phyloP scores from a whole-genome alignment of 257 asterid species.

The Solanum clarkiae region DNA sequence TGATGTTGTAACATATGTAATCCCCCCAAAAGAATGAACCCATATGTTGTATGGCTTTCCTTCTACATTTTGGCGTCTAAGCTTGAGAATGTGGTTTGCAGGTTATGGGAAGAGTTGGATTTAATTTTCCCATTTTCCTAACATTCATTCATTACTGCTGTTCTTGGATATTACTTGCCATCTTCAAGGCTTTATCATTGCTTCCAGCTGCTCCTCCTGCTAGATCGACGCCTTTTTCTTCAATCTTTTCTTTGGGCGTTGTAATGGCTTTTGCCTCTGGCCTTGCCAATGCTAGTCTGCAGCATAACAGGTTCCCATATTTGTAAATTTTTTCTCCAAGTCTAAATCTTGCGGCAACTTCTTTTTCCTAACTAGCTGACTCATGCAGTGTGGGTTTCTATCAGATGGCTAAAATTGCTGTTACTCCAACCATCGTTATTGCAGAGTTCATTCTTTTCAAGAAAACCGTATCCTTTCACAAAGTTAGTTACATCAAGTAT shows the following conservation, averaged over 20 bases:
- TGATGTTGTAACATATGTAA: not conserved
- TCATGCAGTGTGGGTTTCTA: slow-evolving; percentile 80
- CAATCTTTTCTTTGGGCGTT: slow-evolving; percentile 65
- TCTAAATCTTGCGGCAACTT: not conserved
- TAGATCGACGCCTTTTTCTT: slow-evolving; percentile 59
- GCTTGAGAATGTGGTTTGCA: slow-evolving; percentile 4
- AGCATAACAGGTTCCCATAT: slow-evolving; percentile 56
- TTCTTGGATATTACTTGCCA: slow-evolving; percentile 69
- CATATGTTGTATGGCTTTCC: too few relatives aligned
- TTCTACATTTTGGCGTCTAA: not conserved
- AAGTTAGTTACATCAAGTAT: slow-evolving; percentile 17
- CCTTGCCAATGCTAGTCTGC: slow-evolving; percentile 73
- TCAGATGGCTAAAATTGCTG: slow-evolving; percentile 94
- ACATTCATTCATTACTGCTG: slow-evolving; percentile 67
- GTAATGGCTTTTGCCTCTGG: slow-evolving; percentile 90
- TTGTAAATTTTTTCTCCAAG: not conserved
- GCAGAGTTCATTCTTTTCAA: slow-evolving; percentile 60
- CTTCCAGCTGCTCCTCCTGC: slow-evolving; percentile 77
- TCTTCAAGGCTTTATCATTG: slow-evolving; percentile 49
- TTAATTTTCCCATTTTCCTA: slow-evolving; percentile 71
- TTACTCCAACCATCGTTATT: slow-evolving; percentile 76
- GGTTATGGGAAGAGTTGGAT: slow-evolving; percentile 93
- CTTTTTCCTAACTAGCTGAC: slow-evolving; percentile 13
- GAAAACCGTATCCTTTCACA: slow-evolving; percentile 38
- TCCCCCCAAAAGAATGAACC: too few relatives aligned